Evolutionary conservation across 768 basidiomycete species (phyloP).

Genomic region (Mrakia blollopis): DNA sequence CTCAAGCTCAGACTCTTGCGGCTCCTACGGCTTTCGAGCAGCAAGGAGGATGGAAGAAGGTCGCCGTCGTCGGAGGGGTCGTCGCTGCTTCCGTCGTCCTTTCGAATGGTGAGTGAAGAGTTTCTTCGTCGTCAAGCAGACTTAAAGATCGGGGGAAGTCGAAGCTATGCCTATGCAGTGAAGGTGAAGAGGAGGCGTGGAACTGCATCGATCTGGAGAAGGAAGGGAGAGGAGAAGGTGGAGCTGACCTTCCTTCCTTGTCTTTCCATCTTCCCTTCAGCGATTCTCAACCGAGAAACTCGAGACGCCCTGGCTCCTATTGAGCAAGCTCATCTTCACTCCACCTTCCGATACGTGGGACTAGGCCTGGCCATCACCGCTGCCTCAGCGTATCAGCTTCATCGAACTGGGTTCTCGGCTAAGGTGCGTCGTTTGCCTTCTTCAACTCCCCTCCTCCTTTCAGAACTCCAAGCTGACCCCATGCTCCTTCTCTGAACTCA

Average conservation of each 20-base stretch:
- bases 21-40: slow-evolving; percentile 17
- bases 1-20: background rate
- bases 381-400: slow-evolving; percentile 61
- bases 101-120: slow-evolving; percentile 20
- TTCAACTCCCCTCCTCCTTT: slow-evolving; percentile 33
- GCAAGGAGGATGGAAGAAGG: slow-evolving; percentile 29
- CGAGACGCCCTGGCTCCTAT: slow-evolving; percentile 58
- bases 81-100: slow-evolving; percentile 2
- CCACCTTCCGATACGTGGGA: slow-evolving; percentile 72
- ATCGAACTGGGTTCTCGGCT: background rate
- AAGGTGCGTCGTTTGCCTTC: background rate
- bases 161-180: background rate
- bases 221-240: background rate
- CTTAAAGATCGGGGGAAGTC: too few species aligned
- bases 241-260: background rate
- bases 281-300: slow-evolving; percentile 66
- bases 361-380: slow-evolving; percentile 68
- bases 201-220: background rate
- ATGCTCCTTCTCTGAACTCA: slow-evolving; percentile 59
- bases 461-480: slow-evolving; percentile 10
- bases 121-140: too few species aligned
- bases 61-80: background rate
- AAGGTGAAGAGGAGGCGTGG: background rate
- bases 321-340: slow-evolving; percentile 67
- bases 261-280: background rate